A percentile compares a stretch with the other conserved stretches of the same genome.
Conservation (phyloP, 139 green algal species). For the Zygnema circumcarinatum region DNA sequence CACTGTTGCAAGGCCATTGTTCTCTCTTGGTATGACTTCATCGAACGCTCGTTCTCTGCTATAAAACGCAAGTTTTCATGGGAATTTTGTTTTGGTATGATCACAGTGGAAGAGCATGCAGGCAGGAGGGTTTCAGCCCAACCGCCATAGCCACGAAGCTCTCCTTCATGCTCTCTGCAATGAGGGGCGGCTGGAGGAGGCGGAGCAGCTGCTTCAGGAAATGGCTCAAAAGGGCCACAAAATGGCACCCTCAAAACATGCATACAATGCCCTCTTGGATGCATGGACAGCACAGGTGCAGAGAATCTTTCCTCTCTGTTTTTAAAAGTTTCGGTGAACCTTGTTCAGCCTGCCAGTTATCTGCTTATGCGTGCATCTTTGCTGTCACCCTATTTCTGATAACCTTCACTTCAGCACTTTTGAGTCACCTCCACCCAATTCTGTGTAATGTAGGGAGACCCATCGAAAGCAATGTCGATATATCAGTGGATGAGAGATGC, state of each 20-base stretch:
- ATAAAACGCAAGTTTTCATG: too few species aligned
- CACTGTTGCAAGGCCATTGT: too few species aligned
- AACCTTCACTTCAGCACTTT: too few species aligned
- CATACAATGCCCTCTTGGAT: slow-evolving; percentile 18
- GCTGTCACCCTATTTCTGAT: background rate
- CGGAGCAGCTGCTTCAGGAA: slow-evolving; percentile 20
- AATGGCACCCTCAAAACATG: background rate
- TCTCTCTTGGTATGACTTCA: too few species aligned
- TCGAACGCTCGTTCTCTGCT: too few species aligned
- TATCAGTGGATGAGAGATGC: background rate
- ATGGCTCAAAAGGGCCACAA: background rate
- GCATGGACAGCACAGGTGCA: slow-evolving; percentile 10
- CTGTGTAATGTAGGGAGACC: slow-evolving; percentile 23
- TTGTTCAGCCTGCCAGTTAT: too few species aligned
- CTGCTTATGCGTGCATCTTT: background rate
- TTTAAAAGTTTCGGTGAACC: too few species aligned
- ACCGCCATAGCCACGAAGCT: background rate
- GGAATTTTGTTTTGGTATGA: background rate
- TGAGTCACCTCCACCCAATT: too few species aligned
- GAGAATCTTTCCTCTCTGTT: too few species aligned
- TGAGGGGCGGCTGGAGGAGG: slow-evolving; percentile 16
- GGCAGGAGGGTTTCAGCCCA: slow-evolving; percentile 5
- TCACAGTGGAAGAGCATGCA: slow-evolving; percentile 29
- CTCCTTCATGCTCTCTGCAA: slow-evolving; percentile 1
- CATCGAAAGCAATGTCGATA: background rate